Evolutionary conservation across 208 protist species (phyloP), one percentile per base, ranked within the genome.

Genomic region (Endotrypanum monterogeii): DNA sequence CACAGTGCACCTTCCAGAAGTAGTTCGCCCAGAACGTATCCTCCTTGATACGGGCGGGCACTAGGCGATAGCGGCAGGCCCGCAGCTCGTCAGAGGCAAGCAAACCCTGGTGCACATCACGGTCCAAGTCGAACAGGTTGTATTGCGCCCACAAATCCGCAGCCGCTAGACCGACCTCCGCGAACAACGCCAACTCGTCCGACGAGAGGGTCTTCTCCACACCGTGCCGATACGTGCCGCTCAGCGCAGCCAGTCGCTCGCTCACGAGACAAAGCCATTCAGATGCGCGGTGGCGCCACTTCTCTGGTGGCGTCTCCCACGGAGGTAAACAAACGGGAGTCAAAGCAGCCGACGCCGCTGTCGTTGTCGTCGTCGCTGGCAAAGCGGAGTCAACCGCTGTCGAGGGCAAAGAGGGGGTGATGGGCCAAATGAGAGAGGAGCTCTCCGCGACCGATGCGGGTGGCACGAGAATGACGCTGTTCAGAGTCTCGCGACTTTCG

Each of bases 1-100:
- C 72, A 69, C 87, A 93, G n/a, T 87, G 78, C 14, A 90, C 81
- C 77, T 93, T 93, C 90, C 89, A 96, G 66, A 96, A 94, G 73
- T 91, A 96, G 73, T 92, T 90, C 20, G 82, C 81, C 90, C 92
- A 96, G 77, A 96, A 96, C 23, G 69, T 80, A 46, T 88, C 81
- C 30, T 96, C 92, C 56, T 82, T 81, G n/a, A 96, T 83, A 41
- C 73, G 76, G 1, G 79, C 72, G 7, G 92, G 92, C 39, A 96
- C 92, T 35, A 96, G 75, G 25, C 74, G 76, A 76, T 93, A 94
- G 66, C 92, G 92, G 67, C 86, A 82, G 51, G 79, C 75, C n/a
- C 86, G 77, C 54, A 91, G 39, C 44, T 62, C 82, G 12, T 78
- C 51, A 20, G 73, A 57, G 30, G 54, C 69, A 16, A 96, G 82